phyloP scores from a whole-genome alignment of 2,329 filamentous ascomycete genomes.

The Fusarium sacchari region DNA sequence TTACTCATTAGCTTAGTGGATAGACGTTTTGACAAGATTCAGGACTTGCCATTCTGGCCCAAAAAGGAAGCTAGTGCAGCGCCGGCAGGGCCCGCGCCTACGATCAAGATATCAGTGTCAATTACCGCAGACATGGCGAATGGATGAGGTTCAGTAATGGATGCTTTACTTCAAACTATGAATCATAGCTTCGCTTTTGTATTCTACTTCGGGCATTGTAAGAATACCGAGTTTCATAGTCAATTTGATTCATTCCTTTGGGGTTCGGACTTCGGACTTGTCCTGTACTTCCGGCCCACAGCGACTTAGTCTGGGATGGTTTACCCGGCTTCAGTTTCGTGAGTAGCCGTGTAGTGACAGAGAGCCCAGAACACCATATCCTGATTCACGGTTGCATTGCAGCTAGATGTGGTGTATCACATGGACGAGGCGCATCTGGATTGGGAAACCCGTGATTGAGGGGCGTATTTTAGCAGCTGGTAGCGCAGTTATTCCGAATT shows the following conservation, averaged over 20 bases:
- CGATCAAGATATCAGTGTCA: not conserved
- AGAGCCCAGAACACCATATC: rapidly evolving
- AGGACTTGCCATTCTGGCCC: not conserved
- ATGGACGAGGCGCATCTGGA: not conserved
- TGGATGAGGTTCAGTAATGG: rapidly evolving
- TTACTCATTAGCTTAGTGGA: rapidly evolving
- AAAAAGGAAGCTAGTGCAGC: not conserved
- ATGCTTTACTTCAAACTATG: rapidly evolving
- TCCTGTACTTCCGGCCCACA: not conserved
- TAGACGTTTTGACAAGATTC: rapidly evolving
- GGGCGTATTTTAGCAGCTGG: not conserved
- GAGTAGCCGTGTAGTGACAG: rapidly evolving
- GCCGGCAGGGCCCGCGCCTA: not conserved
- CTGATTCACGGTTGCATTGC: not conserved
- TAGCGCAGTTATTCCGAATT: not conserved
- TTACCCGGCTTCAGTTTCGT: not conserved
- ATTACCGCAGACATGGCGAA: not conserved
- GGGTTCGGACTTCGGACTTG: not conserved
- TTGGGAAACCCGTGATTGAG: rapidly evolving
- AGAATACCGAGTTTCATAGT: rapidly evolving
- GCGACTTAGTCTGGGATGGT: not conserved
- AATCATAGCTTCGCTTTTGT: rapidly evolving
- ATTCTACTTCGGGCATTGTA: rapidly evolving
- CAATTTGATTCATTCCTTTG: rapidly evolving
- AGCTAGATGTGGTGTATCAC: not conserved